Conservation (phyloP, 202 grass and related monocot species). For the Zoysia matrella region DNA sequence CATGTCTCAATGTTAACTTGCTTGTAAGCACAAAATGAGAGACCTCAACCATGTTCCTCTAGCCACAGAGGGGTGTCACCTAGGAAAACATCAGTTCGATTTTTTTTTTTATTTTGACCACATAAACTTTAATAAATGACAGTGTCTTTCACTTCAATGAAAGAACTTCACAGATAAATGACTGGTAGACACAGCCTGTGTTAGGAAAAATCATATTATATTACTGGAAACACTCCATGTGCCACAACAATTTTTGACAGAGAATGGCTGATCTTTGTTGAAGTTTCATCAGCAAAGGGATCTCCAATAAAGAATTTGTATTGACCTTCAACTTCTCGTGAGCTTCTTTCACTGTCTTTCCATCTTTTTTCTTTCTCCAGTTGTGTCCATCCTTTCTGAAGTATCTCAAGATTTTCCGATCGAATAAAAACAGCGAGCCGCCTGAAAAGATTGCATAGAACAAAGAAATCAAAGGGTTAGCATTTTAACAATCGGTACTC, state of each 20-base stretch:
- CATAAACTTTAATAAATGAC: not conserved
- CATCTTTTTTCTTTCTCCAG: constrained; percentile 99
- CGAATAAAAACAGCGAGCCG: constrained; percentile 96
- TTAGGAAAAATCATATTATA: constrained; percentile 14
- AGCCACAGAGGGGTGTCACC: no score
- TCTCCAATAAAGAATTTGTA: constrained; percentile 16
- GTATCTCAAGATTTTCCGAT: constrained; percentile 97
- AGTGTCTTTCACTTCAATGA: not conserved
- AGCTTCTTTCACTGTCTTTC: constrained; percentile 98
- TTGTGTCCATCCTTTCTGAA: constrained; percentile 98
- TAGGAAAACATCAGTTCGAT: constrained; percentile 4
- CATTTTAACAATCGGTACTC: not conserved
- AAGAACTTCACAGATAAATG: constrained; percentile 1
- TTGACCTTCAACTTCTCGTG: constrained; percentile 92
- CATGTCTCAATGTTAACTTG: not conserved
- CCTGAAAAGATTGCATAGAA: constrained; percentile 52
- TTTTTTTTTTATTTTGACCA: not conserved
- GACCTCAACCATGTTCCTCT: not conserved
- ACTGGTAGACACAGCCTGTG: not conserved
- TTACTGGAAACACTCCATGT: not conserved
- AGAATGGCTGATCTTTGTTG: not conserved
- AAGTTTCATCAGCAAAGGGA: constrained; percentile 16
- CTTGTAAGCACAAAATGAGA: not conserved
- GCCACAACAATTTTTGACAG: constrained; percentile 8
- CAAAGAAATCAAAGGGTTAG: not conserved